Conservation (phyloP, 352 stramenopile species). For the Pythium phragmitis region DNA sequence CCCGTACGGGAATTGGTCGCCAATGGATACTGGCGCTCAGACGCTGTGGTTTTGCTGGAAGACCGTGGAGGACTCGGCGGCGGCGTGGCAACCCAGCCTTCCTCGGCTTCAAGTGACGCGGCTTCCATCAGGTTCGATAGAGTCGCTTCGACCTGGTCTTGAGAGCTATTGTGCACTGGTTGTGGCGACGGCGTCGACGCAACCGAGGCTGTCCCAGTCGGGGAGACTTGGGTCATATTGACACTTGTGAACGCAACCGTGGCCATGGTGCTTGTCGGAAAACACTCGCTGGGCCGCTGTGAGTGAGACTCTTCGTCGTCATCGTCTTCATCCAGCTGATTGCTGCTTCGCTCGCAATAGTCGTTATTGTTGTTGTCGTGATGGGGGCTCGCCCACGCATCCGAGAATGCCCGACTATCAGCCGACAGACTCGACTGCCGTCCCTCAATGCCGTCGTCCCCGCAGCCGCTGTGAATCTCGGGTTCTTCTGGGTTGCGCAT, state of each 20-base stretch:
- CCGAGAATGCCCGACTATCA: slow-evolving; percentile 10
- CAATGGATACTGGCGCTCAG: slow-evolving; percentile 2
- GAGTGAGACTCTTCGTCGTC: slow-evolving; percentile 13
- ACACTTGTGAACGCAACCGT: not conserved
- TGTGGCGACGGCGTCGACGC: slow-evolving; percentile 18
- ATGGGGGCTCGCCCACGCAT: slow-evolving; percentile 16
- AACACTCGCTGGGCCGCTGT: slow-evolving; percentile 24
- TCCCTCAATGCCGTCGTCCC: not conserved
- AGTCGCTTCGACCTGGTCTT: not conserved
- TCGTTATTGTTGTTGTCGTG: slow-evolving; percentile 26
- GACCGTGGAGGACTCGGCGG: not conserved
- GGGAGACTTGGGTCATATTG: not conserved
- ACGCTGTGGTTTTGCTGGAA: not conserved
- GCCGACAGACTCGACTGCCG: slow-evolving; percentile 10
- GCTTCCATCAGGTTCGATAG: not conserved
- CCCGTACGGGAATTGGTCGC: not conserved
- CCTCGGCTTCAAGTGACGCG: not conserved
- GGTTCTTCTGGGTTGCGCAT: slow-evolving; percentile 7
- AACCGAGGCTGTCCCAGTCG: slow-evolving; percentile 1
- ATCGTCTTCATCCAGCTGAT: slow-evolving; percentile 33
- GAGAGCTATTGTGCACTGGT: not conserved
- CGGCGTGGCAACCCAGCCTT: not conserved
- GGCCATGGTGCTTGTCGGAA: not conserved
- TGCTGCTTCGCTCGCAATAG: slow-evolving; percentile 35
- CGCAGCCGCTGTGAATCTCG: slow-evolving; percentile 6